Base-by-base conservation (phyloP, 2,329 filamentous ascomycete species). In the Microdochium nivale region DNA sequence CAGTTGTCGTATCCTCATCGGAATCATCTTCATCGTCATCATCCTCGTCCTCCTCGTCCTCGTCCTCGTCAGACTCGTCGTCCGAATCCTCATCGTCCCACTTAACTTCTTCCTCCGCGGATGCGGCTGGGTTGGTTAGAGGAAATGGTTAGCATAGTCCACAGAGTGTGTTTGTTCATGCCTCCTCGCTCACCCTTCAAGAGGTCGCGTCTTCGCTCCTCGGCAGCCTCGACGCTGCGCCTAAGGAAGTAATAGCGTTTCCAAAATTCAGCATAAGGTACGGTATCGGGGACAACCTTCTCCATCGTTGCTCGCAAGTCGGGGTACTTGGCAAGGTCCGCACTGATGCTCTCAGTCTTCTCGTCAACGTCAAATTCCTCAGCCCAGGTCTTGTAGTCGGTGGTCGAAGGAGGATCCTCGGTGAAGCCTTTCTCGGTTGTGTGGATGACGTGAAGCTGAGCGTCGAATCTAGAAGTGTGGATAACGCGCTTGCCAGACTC, bases 371-470 rank as follows among this genome's bases (percentile, higher is more conserved):
- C 82, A 64, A 97, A 97, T 0, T 74, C 76, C 56, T 81, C 75
- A 51, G 79, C 78, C 84, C 91, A 97, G 3, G 74, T 67, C 10
- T 82, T 77, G 73, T 86, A 97, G 67, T 95, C 84, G 14, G 80
- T 77, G 48, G 84, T 84, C 8, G 80, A 77, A 0, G 91, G 90
- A 7, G 40, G 40, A 62, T 97, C 90, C 63, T 87, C 87, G 51
- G 81, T 80, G 69, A 97, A 95, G 60, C 84, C 88, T 55, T 94
- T 87, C 37, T 84, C 69, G 21, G 84, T 87, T 3, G 89, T 91
- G 68, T 99, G 94, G 54, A 99, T 91, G 32, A 95, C 90, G 65
- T 99, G 92, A 55, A 99, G 75, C 69, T 97, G 94, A 1, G 94
- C 94, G 63, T 99, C 94, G 65, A 96, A 92, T 55, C 94, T 81